phyloP scores from a whole-genome alignment of 352 stramenopile species.

The Globisporangium orthogonon region DNA sequence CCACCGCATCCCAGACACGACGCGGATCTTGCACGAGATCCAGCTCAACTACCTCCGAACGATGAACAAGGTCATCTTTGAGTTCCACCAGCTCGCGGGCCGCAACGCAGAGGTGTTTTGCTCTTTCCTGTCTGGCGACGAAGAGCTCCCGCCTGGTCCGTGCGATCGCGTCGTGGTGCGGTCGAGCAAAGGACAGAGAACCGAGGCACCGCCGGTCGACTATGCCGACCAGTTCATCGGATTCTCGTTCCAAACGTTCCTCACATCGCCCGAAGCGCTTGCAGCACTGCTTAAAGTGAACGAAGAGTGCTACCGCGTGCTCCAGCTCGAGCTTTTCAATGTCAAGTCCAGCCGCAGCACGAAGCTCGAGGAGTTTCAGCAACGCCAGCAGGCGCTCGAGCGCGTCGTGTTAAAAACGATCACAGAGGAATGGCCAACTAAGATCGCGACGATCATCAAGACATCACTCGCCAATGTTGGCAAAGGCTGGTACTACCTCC shows the following conservation, averaged over 20 bases:
- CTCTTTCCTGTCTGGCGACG: slow-evolving; percentile 39
- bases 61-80: slow-evolving; percentile 91
- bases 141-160: slow-evolving; percentile 28
- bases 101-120: slow-evolving; percentile 58
- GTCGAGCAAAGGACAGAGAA: slow-evolving; percentile 17
- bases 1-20: slow-evolving; percentile 62
- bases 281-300: slow-evolving; percentile 76
- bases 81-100: slow-evolving; percentile 50
- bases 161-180: slow-evolving; percentile 35
- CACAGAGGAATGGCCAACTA: slow-evolving; percentile 77
- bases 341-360: slow-evolving; percentile 66
- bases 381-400: slow-evolving; percentile 71
- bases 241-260: slow-evolving; percentile 84
- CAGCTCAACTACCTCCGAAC: slow-evolving; percentile 88
- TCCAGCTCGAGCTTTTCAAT: slow-evolving; percentile 77
- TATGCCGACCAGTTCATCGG: slow-evolving; percentile 85
- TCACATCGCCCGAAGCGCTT: slow-evolving; percentile 73
- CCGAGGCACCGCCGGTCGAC: slow-evolving; percentile 49
- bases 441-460: slow-evolving; percentile 65
- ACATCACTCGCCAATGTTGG: slow-evolving; percentile 63
- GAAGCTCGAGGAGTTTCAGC: slow-evolving; percentile 85
- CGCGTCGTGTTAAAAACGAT: slow-evolving; percentile 67
- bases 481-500: slow-evolving; percentile 84
- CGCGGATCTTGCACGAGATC: slow-evolving; percentile 81
- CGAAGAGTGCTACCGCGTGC: slow-evolving; percentile 76